Base-by-base conservation (phyloP, 148 eudicot species). In the Pharnaceum exiguum region DNA sequence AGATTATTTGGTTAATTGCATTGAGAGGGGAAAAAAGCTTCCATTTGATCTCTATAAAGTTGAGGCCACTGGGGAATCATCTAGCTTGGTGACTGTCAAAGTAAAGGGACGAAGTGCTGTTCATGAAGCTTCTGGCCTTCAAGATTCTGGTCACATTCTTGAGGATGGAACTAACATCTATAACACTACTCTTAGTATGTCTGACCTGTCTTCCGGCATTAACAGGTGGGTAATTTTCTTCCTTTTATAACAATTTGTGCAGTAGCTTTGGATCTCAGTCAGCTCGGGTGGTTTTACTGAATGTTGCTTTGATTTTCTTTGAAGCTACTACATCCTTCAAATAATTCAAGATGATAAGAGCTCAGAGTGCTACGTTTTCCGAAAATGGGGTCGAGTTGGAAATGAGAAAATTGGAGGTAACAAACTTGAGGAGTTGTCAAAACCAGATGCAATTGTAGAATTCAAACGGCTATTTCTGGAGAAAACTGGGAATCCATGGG, bases 351-450 rank as follows among this genome's bases (percentile, higher is more conserved):
- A 94, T 24, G 99, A 94, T 57, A 86, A 83, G 69, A 81, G 99
- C 24, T 70, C 76, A 57, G 82, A 68, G n/a, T 94, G 99, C 70
- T 72, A 80, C 69, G 89, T 94, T 8, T 94, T 89, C 54, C 91
- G 99, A 22, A 94, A 94, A 69, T 94, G 99, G 99, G 99, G 99
- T 36, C 87, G 96, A 47, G 95, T 89, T 63, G 99, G 99, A 54
- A 82, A 72, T 57, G 80, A 83, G 13, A 88, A 80, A 63, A 82
- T 93, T 58, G 95, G 96, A 51, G 78, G 84, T 52, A 63, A 15
- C 66, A 94, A 89, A 70, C 57, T 89, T 33, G 95, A 94, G 4
- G 78, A 82, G 46, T 68, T 86, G 80, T 51, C 83, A 45, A 89
- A 77, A 68, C 68, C 72, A 26, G 95, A 82, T 55, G 99, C 96